These are phyloP conservation scores for Neonectria neomacrospora DNA, from an alignment of 2,329 filamentous ascomycete species.

Conservation along the genomic window DNA sequence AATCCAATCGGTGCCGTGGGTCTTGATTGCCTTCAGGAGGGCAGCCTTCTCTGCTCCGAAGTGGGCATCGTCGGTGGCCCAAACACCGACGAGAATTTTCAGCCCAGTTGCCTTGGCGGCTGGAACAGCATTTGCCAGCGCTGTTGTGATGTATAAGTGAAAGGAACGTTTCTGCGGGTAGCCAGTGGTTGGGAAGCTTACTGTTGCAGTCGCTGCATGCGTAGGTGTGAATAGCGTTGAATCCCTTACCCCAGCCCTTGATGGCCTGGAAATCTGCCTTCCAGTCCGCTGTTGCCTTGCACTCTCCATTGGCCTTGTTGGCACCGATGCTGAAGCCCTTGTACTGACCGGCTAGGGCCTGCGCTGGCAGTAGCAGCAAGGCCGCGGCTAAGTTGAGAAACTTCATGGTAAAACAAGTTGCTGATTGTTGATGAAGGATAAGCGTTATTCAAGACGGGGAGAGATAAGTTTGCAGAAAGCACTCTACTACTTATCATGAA, in stretches of 20 bases:
- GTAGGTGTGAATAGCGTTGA: conserved; percentile 41
- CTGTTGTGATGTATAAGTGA: conserved; percentile 21
- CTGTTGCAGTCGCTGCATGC: conserved; percentile 39
- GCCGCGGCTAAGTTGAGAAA: conserved; percentile 32
- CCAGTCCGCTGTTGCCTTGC: conserved; percentile 41
- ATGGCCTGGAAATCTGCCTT: conserved; percentile 42
- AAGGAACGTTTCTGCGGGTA: neutral
- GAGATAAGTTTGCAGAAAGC: neutral
- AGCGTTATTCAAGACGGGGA: neutral
- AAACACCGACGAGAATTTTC: conserved; percentile 40
- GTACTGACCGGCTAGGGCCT: conserved; percentile 38
- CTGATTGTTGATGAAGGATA: neutral
- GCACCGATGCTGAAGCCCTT: conserved; percentile 42
- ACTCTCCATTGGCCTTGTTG: conserved; percentile 37
- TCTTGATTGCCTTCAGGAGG: conserved; percentile 40
- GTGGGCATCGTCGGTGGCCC: conserved; percentile 39
- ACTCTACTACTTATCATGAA: neutral
- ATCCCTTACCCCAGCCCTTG: conserved; percentile 41
- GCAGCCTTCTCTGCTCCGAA: conserved; percentile 41
- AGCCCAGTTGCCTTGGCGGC: conserved; percentile 41
- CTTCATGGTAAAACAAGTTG: conserved; percentile 31
- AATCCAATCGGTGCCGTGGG: conserved; percentile 40
- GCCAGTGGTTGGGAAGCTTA: conserved; percentile 7
- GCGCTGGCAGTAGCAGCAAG: conserved; percentile 33
- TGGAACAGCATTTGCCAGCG: conserved; percentile 38